These are phyloP conservation scores for Neurospora sp. DNA, from an alignment of 495 filamentous ascomycete genomes.

Conservation along the genomic window DNA sequence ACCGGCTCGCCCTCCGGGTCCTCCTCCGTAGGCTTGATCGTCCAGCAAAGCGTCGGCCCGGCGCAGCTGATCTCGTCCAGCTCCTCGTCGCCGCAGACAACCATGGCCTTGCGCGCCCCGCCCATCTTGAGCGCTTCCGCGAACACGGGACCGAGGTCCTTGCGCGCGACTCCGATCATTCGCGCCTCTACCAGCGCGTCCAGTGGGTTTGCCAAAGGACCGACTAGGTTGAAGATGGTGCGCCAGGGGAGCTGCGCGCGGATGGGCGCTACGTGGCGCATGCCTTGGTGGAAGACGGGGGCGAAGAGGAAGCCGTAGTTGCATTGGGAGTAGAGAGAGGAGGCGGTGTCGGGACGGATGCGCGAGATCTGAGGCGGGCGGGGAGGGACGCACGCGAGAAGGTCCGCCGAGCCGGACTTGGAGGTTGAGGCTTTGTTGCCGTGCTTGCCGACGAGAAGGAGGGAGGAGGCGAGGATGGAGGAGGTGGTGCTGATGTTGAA, in stretches of 20 bases:
- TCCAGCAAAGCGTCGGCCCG: conserved; percentile 80
- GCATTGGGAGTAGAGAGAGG: conserved; percentile 57
- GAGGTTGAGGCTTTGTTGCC: conserved; percentile 95
- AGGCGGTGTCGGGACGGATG: conserved; percentile 58
- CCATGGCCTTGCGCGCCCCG: conserved; percentile 74
- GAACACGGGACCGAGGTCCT: conserved; percentile 75
- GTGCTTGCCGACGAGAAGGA: conserved; percentile 82
- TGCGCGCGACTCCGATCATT: conserved; percentile 81
- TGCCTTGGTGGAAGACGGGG: conserved; percentile 89
- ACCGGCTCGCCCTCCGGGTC: conserved; percentile 39
- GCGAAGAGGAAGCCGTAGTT: conserved; percentile 97
- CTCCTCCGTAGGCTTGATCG: conserved; percentile 40
- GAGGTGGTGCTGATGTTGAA: conserved; percentile 96
- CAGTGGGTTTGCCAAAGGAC: conserved; percentile 82
- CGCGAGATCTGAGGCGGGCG: conserved; percentile 60
- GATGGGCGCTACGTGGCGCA: conserved; percentile 75
- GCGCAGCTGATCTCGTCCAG: conserved; percentile 93
- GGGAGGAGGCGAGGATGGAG: conserved; percentile 78
- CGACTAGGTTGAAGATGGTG: conserved; percentile 94
- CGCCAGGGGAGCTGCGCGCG: conserved; percentile 77
- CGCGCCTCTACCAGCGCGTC: conserved; percentile 73
- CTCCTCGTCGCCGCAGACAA: conserved; percentile 90
- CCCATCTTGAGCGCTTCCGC: conserved; percentile 68
- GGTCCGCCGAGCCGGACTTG: conserved; percentile 88
- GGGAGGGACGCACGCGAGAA: conserved; percentile 63